Conservation (phyloP, 306 rosid genomes). For the Comarum palustre region DNA sequence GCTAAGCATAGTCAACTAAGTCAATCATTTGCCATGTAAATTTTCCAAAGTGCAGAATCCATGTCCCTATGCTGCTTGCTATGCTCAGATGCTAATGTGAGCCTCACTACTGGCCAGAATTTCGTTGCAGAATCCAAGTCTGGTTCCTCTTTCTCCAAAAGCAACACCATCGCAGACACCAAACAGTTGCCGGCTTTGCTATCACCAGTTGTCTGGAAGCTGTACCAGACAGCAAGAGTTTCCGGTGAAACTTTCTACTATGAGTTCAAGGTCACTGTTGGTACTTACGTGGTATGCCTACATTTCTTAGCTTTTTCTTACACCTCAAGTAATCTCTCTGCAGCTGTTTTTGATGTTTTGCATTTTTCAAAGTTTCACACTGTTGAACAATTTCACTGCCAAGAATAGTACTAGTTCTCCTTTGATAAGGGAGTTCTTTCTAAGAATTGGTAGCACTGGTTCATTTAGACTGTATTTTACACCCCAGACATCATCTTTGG, state of each 20-base stretch:
- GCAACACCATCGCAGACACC: not conserved
- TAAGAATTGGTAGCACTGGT: not conserved
- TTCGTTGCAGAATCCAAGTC: slow-evolving; percentile 24
- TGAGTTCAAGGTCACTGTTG: not conserved
- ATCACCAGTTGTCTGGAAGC: no score
- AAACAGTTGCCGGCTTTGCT: not conserved
- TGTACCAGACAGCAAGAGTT: slow-evolving; percentile 37
- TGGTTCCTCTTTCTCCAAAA: not conserved
- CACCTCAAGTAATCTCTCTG: slow-evolving; percentile 5
- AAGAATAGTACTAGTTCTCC: slow-evolving; percentile 11
- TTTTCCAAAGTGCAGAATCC: not conserved
- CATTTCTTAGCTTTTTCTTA: slow-evolving; percentile 48
- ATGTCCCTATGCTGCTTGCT: not conserved
- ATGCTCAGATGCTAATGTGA: slow-evolving; percentile 13
- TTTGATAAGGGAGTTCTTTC: slow-evolving; percentile 34
- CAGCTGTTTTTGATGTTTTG: slow-evolving; percentile 42
- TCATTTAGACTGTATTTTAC: slow-evolving; percentile 26
- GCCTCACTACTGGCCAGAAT: not conserved
- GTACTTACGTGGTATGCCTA: slow-evolving; percentile 42
- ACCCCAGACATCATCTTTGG: slow-evolving; percentile 38
- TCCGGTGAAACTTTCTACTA: slow-evolving; percentile 5
- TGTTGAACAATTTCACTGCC: slow-evolving; percentile 33
- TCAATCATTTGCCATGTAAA: slow-evolving; percentile 17
- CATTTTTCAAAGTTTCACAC: slow-evolving; percentile 23
- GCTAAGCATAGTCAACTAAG: not conserved